phyloP scores from a whole-genome alignment of 2,329 filamentous ascomycete species.

The Triangularia verruculosa region DNA sequence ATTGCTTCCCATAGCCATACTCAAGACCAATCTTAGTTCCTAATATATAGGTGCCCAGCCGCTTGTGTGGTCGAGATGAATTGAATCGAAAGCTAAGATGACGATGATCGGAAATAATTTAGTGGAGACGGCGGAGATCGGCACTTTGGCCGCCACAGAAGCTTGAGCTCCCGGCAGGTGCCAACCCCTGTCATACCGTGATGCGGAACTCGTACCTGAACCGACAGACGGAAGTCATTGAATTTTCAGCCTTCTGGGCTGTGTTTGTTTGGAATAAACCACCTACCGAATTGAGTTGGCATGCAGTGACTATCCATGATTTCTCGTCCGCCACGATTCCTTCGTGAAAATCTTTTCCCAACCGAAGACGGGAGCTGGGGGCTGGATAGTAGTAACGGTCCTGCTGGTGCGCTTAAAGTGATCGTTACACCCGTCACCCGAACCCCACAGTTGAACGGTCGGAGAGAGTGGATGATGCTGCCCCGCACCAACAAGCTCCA shows the following conservation, averaged over 20 bases:
- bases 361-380: background rate
- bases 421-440: background rate
- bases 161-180: background rate
- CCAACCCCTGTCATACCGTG: background rate
- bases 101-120: conserved; percentile 1
- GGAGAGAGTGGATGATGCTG: background rate
- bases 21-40: too few species aligned
- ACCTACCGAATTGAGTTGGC: background rate
- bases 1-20: background rate
- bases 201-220: background rate
- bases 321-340: too few species aligned
- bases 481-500: background rate
- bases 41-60: too few species aligned
- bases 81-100: background rate
- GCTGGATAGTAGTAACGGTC: background rate
- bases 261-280: background rate
- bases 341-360: background rate
- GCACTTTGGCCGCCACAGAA: background rate
- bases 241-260: background rate
- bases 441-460: background rate
- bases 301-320: too few species aligned
- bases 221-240: background rate
- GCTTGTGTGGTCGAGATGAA: background rate
- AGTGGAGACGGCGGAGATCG: background rate
- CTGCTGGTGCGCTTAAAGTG: background rate